These are phyloP conservation scores for Cynanchum wilfordii DNA, from an alignment of 257 asterid species.

Conservation along the genomic window DNA sequence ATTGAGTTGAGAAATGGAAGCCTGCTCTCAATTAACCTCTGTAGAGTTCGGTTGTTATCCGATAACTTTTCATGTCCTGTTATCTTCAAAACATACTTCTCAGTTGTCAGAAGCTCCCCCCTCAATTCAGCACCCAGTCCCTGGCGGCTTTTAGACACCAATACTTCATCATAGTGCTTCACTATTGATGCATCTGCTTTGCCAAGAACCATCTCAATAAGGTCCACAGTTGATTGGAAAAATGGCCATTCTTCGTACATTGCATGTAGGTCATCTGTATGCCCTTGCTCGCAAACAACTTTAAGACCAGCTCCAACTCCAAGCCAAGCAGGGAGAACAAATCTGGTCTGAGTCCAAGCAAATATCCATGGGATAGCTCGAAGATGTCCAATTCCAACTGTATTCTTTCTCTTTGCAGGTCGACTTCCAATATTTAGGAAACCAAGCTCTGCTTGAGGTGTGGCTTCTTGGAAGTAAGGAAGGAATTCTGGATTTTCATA, in stretches of 20 bases:
- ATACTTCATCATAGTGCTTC: constrained; percentile 77
- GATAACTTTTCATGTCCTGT: constrained; percentile 81
- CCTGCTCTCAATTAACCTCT: constrained; percentile 86
- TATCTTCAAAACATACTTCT: constrained; percentile 51
- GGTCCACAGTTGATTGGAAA: constrained; percentile 81
- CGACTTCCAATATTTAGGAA: constrained; percentile 93
- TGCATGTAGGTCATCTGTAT: constrained; percentile 67
- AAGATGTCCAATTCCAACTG: constrained; percentile 69
- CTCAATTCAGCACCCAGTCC: constrained; percentile 72
- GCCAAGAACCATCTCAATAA: constrained; percentile 92
- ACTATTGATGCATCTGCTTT: constrained; percentile 80
- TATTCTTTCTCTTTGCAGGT: constrained; percentile 73
- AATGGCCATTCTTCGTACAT: constrained; percentile 97
- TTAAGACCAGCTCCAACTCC: constrained; percentile 91
- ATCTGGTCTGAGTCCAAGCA: constrained; percentile 96
- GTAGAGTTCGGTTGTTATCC: constrained; percentile 57
- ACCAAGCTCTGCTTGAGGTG: constrained; percentile 95
- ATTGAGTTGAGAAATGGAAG: constrained; percentile 86
- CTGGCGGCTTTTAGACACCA: constrained; percentile 64
- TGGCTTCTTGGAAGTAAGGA: constrained; percentile 89
- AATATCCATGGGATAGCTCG: constrained; percentile 95
- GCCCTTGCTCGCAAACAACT: constrained; percentile 73
- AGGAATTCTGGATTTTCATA: constrained; percentile 84
- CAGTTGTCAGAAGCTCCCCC: constrained; percentile 71
- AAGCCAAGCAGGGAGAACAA: constrained; percentile 96